Evolutionary conservation across 1,284 basidiomycete genomes (phyloP), one percentile per base, ranked within the genome.

Genomic region (Anthracocystis setariae): DNA sequence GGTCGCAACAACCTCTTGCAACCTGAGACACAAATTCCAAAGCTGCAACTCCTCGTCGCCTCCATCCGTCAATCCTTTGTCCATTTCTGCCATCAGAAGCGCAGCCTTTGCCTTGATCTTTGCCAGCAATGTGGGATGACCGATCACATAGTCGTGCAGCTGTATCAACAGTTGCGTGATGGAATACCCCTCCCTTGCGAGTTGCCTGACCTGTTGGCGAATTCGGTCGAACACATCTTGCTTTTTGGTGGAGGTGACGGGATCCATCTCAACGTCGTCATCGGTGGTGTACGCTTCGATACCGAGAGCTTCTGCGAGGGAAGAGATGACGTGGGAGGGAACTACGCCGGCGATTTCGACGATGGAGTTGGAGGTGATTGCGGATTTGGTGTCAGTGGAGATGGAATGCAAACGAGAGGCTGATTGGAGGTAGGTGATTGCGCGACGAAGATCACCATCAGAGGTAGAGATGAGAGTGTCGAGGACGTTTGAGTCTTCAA

Each of bases 11-110:
- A 71, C 68, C 27, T 71, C 68, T 20, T 71, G 68, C 47, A 96
- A 86, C 38, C 89, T 87, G 51, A 97, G 84, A 37, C 89, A 93
- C 49, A 93, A 89, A 77, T 95, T 92, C 20, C 98, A 85, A 47
- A 94, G 88, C 89, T 96, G 97, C 37, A 99, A 85, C 83, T 97
- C 94, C 84, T 99, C 96, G 77, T 98, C 95, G n/a, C 92, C 94
- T 1, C 96, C 96, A 77, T 98, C 95, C 69, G 91, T 93, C 42
- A 99, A 85, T 0, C 92, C 92, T 84, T 98, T 98, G 86, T 99
- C 96, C 37, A 93, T 93, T 82, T 95, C 93, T 3, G 94, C 95
- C 67, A 98, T 90, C 8, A 89, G 89, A 18, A 98, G 85, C 1
- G 92, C 92, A 67, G 91, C 91, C 27, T 86, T 85, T 1, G 92